phyloP scores from a whole-genome alignment of 2,329 filamentous ascomycete species.

The Aureobasidium namibiae region DNA sequence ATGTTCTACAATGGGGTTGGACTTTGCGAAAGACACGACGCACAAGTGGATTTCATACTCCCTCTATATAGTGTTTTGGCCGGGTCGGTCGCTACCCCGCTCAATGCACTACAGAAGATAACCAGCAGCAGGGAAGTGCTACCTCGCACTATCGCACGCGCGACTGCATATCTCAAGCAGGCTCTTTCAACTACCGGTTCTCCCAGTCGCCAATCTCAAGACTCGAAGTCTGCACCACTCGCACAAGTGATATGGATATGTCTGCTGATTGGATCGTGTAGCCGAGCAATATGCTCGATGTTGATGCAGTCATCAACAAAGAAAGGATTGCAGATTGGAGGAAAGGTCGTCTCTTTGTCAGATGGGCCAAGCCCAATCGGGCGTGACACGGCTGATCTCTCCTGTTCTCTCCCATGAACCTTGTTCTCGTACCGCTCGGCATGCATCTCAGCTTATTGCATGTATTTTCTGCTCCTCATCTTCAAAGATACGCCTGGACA shows the following conservation, averaged over 20 bases:
- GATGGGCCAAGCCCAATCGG: neutral
- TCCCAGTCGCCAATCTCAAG: neutral
- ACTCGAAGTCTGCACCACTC: neutral
- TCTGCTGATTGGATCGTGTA: neutral
- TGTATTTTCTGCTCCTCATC: neutral
- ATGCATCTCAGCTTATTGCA: neutral
- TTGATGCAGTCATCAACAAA: too few species aligned
- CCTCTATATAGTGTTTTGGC: neutral
- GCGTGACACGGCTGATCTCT: neutral
- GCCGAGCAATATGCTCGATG: neutral
- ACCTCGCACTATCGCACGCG: neutral
- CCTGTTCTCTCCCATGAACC: neutral
- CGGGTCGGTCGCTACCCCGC: neutral
- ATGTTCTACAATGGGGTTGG: neutral
- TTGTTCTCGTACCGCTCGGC: neutral
- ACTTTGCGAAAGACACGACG: neutral
- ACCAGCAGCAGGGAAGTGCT: neutral
- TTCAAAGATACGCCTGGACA: too few species aligned
- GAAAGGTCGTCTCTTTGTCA: neutral
- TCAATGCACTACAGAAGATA: neutral
- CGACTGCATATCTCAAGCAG: neutral
- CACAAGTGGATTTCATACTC: neutral
- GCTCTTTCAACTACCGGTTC: neutral
- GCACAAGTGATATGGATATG: neutral
- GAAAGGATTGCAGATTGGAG: neutral